A percentile compares a stretch with the other conserved stretches of the same genome.
These are phyloP conservation scores for Herpetomonas tarakana DNA, from an alignment of 208 protist species.

Conservation along the genomic window DNA sequence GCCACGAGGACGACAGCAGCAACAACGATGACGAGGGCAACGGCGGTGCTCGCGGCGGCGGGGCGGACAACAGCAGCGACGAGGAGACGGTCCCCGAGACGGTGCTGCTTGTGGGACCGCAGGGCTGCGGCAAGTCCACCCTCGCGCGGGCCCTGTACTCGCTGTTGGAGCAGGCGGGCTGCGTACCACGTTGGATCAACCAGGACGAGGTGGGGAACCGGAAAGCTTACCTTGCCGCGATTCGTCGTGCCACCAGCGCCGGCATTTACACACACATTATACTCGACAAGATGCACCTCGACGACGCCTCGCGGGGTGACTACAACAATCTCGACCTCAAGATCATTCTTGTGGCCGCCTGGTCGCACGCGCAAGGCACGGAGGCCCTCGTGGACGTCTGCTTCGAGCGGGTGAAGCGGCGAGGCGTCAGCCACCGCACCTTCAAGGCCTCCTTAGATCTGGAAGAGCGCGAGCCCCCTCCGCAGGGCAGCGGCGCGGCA, in stretches of 20 bases:
- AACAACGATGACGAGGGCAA: not conserved
- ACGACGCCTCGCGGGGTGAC: conserved; percentile 43
- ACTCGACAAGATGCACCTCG: conserved; percentile 85
- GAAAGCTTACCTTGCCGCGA: conserved; percentile 43
- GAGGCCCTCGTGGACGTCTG: conserved; percentile 48
- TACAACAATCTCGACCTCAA: conserved; percentile 33
- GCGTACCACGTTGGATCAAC: conserved; percentile 72
- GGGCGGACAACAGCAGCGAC: too few species aligned
- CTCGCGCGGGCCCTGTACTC: conserved; percentile 56
- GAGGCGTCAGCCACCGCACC: conserved; percentile 57
- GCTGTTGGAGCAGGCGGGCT: conserved; percentile 48
- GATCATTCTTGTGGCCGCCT: conserved; percentile 36
- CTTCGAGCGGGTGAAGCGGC: conserved; percentile 48
- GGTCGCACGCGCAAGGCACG: conserved; percentile 38
- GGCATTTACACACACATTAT: conserved; percentile 66
- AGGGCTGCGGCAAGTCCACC: conserved; percentile 85
- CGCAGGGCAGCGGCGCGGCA: too few species aligned
- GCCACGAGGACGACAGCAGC: not conserved
- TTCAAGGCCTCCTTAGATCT: too few species aligned
- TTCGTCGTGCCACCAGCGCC: conserved; percentile 27
- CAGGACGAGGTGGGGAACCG: conserved; percentile 74
- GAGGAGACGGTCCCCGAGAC: conserved; percentile 21
- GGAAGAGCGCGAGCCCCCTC: too few species aligned
- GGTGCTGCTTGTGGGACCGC: conserved; percentile 70
- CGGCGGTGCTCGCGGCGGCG: not conserved